These are phyloP conservation scores for Aspergillus felis DNA, from an alignment of 2,329 filamentous ascomycete species.

Conservation along the genomic window DNA sequence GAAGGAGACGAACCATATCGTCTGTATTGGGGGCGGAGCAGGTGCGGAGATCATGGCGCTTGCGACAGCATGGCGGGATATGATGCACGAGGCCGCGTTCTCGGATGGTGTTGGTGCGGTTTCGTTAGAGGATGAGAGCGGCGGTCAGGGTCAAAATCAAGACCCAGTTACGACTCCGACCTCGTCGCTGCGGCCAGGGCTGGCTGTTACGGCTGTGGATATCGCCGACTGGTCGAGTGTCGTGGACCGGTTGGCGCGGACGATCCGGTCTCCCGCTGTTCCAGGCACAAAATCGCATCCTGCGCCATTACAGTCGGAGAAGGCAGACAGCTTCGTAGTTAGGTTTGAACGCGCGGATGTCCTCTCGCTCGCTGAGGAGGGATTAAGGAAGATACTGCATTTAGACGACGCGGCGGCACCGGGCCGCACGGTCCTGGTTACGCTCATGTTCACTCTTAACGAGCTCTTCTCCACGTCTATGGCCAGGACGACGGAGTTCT, in stretches of 20 bases:
- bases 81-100: conserved; percentile 18
- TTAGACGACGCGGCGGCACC: neutral
- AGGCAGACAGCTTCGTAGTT: conserved; percentile 23
- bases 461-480: conserved; percentile 83
- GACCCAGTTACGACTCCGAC: neutral
- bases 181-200: neutral
- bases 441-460: conserved; percentile 90
- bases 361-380: conserved; percentile 38
- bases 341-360: conserved; percentile 51
- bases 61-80: conserved; percentile 48
- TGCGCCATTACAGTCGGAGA: conserved; percentile 22
- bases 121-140: neutral
- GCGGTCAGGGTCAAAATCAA: neutral
- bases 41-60: conserved; percentile 65
- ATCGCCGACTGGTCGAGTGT: conserved; percentile 72
- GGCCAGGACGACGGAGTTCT: conserved; percentile 69
- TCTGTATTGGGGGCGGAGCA: conserved; percentile 62
- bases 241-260: conserved; percentile 53
- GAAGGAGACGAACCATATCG: conserved; percentile 30
- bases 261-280: conserved; percentile 45
- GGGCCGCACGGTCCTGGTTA: conserved; percentile 56
- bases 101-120: conserved; percentile 11
- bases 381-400: conserved; percentile 36
- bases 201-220: conserved; percentile 65
- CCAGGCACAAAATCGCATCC: conserved; percentile 24